Evolutionary conservation across 371 early-diverging fungal species (phyloP).

Genomic region (Mortierella sp.): DNA sequence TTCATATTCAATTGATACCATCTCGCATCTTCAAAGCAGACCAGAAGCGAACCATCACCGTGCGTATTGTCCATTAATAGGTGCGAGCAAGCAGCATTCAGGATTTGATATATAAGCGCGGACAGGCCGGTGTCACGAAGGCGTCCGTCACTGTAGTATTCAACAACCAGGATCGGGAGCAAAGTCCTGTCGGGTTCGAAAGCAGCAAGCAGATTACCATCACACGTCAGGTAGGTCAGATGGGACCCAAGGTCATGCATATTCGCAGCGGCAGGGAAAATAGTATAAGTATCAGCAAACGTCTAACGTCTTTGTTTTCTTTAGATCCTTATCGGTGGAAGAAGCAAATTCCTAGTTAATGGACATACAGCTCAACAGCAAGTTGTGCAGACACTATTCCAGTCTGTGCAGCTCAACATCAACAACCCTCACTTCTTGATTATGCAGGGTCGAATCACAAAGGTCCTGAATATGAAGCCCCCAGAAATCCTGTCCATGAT

Average conservation of each 20-base stretch:
- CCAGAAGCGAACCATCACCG: too few species aligned
- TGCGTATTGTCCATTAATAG: too few species aligned
- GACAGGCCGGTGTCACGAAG: slow-evolving; percentile 96
- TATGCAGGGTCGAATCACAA: slow-evolving; percentile 99
- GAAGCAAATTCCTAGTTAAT: slow-evolving; percentile 97
- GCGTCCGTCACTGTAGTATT: slow-evolving; percentile 98
- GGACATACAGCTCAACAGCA: slow-evolving; percentile 93
- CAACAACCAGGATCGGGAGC: slow-evolving; percentile 88
- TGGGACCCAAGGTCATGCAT: too few species aligned
- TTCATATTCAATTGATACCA: not conserved
- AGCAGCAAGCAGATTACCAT: slow-evolving; percentile 89
- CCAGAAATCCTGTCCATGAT: slow-evolving; percentile 96
- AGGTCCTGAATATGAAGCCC: slow-evolving; percentile 99
- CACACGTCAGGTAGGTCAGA: slow-evolving; percentile 89
- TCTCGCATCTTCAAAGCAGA: not conserved
- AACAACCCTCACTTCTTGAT: slow-evolving; percentile 99
- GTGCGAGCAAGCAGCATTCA: slow-evolving; percentile 94
- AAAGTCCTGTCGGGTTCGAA: slow-evolving; percentile 94
- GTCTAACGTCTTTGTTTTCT: too few species aligned
- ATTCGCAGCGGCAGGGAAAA: too few species aligned
- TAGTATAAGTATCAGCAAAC: too few species aligned
- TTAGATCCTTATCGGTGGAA: slow-evolving; percentile 91
- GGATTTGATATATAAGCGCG: slow-evolving; percentile 98
- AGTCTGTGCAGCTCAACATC: slow-evolving; percentile 97
- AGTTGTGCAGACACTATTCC: slow-evolving; percentile 91